Conservation (phyloP, 2,329 filamentous ascomycete species). For the Thyridium curvatum region DNA sequence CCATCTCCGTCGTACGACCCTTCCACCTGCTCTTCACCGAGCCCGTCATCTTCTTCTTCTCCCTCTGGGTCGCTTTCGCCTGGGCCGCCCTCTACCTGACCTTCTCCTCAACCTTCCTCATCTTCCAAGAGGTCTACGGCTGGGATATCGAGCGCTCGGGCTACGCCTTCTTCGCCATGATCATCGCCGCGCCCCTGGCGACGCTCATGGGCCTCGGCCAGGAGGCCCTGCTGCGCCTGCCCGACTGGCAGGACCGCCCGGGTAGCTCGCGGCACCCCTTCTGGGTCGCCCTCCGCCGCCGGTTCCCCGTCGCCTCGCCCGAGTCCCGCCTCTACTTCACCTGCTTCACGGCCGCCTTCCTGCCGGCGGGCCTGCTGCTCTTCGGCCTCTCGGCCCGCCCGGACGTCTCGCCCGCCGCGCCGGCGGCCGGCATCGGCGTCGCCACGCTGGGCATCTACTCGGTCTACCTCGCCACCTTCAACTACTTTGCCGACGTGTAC, state of each 20-base stretch:
- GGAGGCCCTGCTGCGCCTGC: conserved; percentile 54
- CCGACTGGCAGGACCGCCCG: conserved; percentile 25
- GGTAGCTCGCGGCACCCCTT: conserved; percentile 20
- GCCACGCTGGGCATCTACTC: conserved; percentile 82
- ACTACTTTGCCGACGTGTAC: conserved; percentile 87
- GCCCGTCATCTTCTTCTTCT: conserved; percentile 79
- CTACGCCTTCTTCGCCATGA: conserved; percentile 68
- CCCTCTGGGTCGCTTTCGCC: conserved; percentile 80
- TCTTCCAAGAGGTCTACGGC: conserved; percentile 62
- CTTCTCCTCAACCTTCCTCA: conserved; percentile 72
- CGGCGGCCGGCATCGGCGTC: conserved; percentile 62
- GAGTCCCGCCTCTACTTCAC: conserved; percentile 80
- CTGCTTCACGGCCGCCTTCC: conserved; percentile 66
- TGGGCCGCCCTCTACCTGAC: conserved; percentile 88
- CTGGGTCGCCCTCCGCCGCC: conserved; percentile 38
- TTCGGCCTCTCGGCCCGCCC: conserved; percentile 66
- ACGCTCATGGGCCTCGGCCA: conserved; percentile 67
- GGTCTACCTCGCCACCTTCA: conserved; percentile 84
- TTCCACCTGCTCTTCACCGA: conserved; percentile 74
- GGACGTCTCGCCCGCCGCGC: conserved; percentile 64
- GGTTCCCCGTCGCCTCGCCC: conserved; percentile 49
- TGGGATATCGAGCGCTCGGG: conserved; percentile 65
- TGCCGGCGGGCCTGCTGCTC: conserved; percentile 77
- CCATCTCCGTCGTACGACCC: conserved; percentile 67
- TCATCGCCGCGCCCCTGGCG: conserved; percentile 58